phyloP scores from a whole-genome alignment of 148 eudicot species.

The Talinum fruticosum region DNA sequence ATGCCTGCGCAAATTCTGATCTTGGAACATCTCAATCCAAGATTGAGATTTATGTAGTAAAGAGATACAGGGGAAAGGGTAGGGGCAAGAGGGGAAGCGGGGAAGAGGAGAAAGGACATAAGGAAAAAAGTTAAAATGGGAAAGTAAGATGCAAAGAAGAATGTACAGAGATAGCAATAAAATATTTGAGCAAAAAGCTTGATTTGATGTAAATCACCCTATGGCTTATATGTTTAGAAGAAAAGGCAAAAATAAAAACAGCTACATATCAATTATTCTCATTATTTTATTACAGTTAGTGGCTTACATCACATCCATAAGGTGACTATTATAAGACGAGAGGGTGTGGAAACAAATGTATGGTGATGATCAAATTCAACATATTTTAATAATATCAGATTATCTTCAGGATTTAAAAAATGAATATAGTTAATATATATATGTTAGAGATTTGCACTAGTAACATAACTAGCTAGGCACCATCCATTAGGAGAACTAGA shows the following conservation, averaged over 20 bases:
- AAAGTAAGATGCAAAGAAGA: neutral
- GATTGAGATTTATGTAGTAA: neutral
- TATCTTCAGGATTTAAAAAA: conserved; percentile 28
- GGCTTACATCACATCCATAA: conserved; percentile 58
- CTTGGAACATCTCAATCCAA: neutral
- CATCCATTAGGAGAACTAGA: conserved; percentile 16
- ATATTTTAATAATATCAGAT: conserved; percentile 28
- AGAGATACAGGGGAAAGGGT: neutral
- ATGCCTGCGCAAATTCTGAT: neutral
- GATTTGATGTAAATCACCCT: conserved; percentile 16
- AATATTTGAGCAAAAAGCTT: neutral
- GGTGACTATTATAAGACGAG: conserved; percentile 37
- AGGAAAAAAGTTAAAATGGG: neutral
- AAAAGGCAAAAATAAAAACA: conserved; percentile 32
- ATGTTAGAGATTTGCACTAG: conserved; percentile 23
- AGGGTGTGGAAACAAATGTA: conserved; percentile 47
- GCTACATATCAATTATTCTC: conserved; percentile 45
- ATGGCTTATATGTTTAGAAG: conserved; percentile 9
- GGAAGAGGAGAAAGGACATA: neutral
- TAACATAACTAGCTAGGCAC: conserved; percentile 12
- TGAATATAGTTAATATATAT: conserved; percentile 28
- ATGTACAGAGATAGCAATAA: neutral
- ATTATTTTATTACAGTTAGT: conserved; percentile 31
- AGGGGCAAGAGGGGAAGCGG: neutral
- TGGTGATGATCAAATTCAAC: conserved; percentile 44